A percentile compares a stretch with the other conserved stretches of the same genome.
Evolutionary conservation across 2,329 filamentous ascomycete genomes (phyloP).

Genomic region (Dactylonectria estremocensis): DNA sequence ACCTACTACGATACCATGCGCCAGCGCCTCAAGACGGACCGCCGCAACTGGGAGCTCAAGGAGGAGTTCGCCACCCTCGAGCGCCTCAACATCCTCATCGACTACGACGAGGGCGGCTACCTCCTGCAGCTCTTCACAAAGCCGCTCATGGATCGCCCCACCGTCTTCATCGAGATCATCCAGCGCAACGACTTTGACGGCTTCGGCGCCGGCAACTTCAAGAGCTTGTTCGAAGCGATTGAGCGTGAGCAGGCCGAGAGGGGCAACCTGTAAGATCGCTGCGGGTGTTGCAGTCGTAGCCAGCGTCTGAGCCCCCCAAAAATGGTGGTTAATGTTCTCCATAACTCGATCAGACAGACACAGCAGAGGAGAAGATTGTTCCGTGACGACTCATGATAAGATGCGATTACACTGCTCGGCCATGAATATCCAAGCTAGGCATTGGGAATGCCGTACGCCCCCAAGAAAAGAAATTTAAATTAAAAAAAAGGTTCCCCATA

Average conservation of each 20-base stretch:
- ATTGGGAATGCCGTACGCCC: slow-evolving; percentile 10
- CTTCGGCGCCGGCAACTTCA: slow-evolving; percentile 96
- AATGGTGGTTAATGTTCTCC: not conserved
- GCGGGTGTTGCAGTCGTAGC: slow-evolving; percentile 2
- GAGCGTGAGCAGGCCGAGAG: slow-evolving; percentile 91
- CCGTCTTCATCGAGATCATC: slow-evolving; percentile 97
- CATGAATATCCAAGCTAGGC: slow-evolving; percentile 9
- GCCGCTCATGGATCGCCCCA: slow-evolving; percentile 94
- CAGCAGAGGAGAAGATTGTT: slow-evolving; percentile 2
- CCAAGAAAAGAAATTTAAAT: slow-evolving; percentile 15
- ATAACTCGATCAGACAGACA: slow-evolving; percentile 8
- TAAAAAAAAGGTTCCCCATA: slow-evolving; percentile 14
- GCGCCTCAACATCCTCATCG: slow-evolving; percentile 88
- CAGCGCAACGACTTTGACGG: slow-evolving; percentile 92
- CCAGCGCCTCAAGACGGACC: slow-evolving; percentile 77
- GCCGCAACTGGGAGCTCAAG: slow-evolving; percentile 74
- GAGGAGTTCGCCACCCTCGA: slow-evolving; percentile 86
- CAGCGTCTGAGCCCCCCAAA: slow-evolving; percentile 3
- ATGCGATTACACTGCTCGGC: slow-evolving; percentile 18
- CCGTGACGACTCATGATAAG: slow-evolving; percentile 20
- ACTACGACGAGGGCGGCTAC: slow-evolving; percentile 95
- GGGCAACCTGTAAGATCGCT: slow-evolving; percentile 79
- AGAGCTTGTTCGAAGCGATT: slow-evolving; percentile 94
- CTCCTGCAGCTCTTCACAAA: slow-evolving; percentile 84
- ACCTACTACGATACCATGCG: slow-evolving; percentile 89